Conservation (phyloP, 2,329 filamentous ascomycete species). For the Colletotrichum limetticola region DNA sequence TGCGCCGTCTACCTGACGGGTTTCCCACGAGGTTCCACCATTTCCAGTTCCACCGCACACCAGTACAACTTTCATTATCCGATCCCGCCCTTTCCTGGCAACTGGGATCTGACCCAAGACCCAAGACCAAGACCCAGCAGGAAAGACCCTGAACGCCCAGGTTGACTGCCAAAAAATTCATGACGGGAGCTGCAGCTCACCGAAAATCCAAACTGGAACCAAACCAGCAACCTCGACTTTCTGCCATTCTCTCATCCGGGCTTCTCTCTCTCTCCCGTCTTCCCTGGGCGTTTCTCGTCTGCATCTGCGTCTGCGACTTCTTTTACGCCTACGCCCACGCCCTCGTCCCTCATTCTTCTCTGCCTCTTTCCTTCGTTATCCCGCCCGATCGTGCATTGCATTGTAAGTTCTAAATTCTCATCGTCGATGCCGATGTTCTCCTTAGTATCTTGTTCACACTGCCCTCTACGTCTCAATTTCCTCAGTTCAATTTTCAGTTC, state of each 20-base stretch:
- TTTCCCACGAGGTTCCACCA: neutral
- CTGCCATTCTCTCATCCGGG: neutral
- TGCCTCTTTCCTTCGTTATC: conserved; percentile 12
- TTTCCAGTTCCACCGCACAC: conserved; percentile 11
- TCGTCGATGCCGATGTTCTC: neutral
- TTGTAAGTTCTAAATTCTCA: conserved; percentile 28
- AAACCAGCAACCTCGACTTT: neutral
- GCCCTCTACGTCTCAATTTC: neutral
- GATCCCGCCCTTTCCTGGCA: neutral
- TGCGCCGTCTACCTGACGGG: neutral
- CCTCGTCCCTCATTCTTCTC: neutral
- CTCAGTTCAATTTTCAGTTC: neutral
- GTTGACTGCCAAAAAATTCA: neutral
- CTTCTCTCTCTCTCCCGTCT: neutral
- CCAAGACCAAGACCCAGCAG: neutral
- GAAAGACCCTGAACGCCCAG: neutral
- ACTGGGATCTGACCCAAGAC: neutral
- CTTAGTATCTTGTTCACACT: neutral
- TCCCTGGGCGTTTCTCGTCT: conserved; percentile 11
- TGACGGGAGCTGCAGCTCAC: neutral
- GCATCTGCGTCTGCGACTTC: neutral
- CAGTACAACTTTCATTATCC: conserved; percentile 22
- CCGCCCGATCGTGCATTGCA: conserved; percentile 20
- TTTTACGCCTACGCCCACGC: neutral
- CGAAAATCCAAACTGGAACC: neutral